Evolutionary conservation across 148 eudicot genomes (phyloP).

Genomic region (Hydrangea macrophylla): DNA sequence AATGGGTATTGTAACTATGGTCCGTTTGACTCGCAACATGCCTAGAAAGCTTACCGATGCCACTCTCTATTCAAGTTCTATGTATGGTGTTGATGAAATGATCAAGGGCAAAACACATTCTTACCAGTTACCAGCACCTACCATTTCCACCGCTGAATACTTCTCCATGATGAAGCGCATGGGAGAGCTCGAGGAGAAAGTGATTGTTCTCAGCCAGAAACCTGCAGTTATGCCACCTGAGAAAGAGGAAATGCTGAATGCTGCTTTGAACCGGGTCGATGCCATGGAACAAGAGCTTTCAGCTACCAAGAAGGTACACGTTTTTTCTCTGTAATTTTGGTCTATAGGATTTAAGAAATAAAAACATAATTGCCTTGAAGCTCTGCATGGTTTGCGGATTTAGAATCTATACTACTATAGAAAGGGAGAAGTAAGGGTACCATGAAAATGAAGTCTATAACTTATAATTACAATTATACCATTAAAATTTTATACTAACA

Average conservation of each 20-base stretch:
- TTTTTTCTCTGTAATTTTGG: neutral
- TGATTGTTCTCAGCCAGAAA: slow-evolving; percentile 49
- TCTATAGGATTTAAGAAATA: neutral
- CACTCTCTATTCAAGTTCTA: slow-evolving; percentile 47
- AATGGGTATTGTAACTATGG: slow-evolving; percentile 78
- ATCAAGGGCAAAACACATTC: slow-evolving; percentile 20
- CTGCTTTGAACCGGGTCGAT: slow-evolving; percentile 62
- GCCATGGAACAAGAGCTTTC: slow-evolving; percentile 75
- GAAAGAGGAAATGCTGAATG: slow-evolving; percentile 82
- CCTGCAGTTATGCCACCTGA: slow-evolving; percentile 68
- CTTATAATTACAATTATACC: too few species aligned
- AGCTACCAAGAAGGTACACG: slow-evolving; percentile 60
- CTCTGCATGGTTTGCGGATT: too few species aligned
- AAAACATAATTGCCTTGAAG: neutral
- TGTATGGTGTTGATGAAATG: slow-evolving; percentile 35
- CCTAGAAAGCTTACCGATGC: slow-evolving; percentile 72
- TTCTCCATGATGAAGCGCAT: slow-evolving; percentile 74
- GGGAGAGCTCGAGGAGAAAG: slow-evolving; percentile 80
- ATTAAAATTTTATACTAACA: too few species aligned
- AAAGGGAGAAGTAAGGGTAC: too few species aligned
- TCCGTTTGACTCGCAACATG: slow-evolving; percentile 67
- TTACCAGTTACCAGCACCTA: slow-evolving; percentile 28
- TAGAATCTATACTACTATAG: too few species aligned
- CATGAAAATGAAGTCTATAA: too few species aligned
- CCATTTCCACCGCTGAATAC: slow-evolving; percentile 55